These are phyloP conservation scores for Poteriospumella lacustris DNA, from an alignment of 108 stramenopile genomes.

Conservation along the genomic window DNA sequence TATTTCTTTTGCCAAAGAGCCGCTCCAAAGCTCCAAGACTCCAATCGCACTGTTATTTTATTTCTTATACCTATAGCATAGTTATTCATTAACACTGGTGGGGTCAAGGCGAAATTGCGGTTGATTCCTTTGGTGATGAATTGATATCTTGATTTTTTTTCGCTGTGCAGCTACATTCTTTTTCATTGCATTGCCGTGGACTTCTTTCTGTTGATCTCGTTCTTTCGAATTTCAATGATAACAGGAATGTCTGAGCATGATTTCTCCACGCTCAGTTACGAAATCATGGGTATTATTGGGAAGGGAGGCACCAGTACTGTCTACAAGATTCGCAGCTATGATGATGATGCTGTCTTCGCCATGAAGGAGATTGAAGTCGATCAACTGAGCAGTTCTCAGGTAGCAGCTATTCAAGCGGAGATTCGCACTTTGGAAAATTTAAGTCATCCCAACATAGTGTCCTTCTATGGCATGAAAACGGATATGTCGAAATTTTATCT, in stretches of 20 bases:
- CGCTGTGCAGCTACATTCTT: too few species aligned
- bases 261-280: background rate
- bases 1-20: too few species aligned
- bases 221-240: too few species aligned
- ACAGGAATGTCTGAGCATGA: background rate
- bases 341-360: background rate
- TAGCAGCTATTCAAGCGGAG: constrained; percentile 17
- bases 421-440: constrained; percentile 21
- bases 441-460: constrained; percentile 18
- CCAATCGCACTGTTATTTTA: too few species aligned
- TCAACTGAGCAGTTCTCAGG: background rate
- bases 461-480: background rate
- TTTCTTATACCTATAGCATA: too few species aligned
- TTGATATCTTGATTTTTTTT: too few species aligned
- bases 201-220: too few species aligned
- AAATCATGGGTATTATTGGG: background rate
- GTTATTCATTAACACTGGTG: too few species aligned
- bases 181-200: too few species aligned
- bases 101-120: too few species aligned
- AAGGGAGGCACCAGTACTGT: constrained; percentile 25
- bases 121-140: too few species aligned
- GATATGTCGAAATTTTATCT: background rate
- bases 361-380: constrained; percentile 16
- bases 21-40: too few species aligned
- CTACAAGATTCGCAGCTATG: background rate